Conservation (phyloP, 768 basidiomycete genomes). For the Kwoniella botswanensis region DNA sequence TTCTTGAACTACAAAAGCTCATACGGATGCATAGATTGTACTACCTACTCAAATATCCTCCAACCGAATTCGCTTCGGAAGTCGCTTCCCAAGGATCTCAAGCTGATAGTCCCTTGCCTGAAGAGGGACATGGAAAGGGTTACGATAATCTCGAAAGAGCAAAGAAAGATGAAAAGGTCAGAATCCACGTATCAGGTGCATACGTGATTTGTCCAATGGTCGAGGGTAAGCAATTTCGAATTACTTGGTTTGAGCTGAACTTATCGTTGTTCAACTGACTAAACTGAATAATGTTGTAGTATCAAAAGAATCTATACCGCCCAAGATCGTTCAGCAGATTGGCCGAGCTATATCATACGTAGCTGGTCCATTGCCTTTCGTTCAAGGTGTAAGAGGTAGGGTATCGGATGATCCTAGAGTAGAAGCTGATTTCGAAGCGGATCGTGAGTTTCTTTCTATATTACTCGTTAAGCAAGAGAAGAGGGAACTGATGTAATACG, state of each 20-base stretch:
- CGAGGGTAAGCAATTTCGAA: slow-evolving; percentile 40
- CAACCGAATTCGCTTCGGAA: slow-evolving; percentile 24
- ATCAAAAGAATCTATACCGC: slow-evolving; percentile 53
- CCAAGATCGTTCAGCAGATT: slow-evolving; percentile 40
- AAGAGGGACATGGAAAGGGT: slow-evolving; percentile 34
- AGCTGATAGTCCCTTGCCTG: slow-evolving; percentile 29
- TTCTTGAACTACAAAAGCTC: background rate
- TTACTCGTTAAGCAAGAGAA: slow-evolving; percentile 5
- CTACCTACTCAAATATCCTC: slow-evolving; percentile 54
- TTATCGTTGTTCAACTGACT: background rate
- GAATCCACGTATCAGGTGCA: slow-evolving; percentile 56
- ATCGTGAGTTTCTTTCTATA: slow-evolving; percentile 39
- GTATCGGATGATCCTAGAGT: slow-evolving; percentile 59
- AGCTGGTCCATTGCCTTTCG: slow-evolving; percentile 53
- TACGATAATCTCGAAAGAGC: slow-evolving; percentile 33
- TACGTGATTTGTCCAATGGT: slow-evolving; percentile 58
- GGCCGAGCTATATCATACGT: slow-evolving; percentile 48
- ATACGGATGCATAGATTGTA: slow-evolving; percentile 40
- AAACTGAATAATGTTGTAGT: slow-evolving; percentile 26
- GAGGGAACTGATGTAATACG: no score
- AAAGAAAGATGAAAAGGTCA: slow-evolving; percentile 33
- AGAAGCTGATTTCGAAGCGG: slow-evolving; percentile 57
- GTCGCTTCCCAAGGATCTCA: slow-evolving; percentile 25
- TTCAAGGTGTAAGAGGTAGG: slow-evolving; percentile 55
- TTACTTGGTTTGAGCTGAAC: background rate